These are phyloP conservation scores for Trametes versicolor DNA, from an alignment of 1,284 basidiomycete genomes.

Conservation along the genomic window DNA sequence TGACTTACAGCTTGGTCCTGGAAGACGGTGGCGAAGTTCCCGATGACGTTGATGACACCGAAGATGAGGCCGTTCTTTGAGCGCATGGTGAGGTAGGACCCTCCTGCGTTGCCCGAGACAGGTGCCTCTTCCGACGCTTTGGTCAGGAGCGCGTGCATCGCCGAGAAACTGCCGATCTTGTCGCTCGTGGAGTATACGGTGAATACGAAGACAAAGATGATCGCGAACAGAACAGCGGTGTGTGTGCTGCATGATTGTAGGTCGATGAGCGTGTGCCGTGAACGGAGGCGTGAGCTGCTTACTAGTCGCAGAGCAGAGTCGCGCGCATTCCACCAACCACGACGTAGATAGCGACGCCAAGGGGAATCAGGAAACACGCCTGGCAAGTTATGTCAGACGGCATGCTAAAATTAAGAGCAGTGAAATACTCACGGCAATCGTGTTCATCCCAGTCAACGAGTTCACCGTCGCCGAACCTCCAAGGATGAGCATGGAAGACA, in stretches of 20 bases:
- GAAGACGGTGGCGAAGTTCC: slow-evolving; percentile 68
- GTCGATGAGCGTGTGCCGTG: neutral
- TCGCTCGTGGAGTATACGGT: slow-evolving; percentile 76
- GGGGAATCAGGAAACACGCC: slow-evolving; percentile 71
- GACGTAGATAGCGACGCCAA: slow-evolving; percentile 66
- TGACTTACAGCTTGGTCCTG: slow-evolving; percentile 55
- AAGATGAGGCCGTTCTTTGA: slow-evolving; percentile 87
- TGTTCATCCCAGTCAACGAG: slow-evolving; percentile 63
- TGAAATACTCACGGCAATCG: slow-evolving; percentile 54
- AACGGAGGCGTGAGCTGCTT: slow-evolving; percentile 16
- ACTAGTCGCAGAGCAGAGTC: slow-evolving; percentile 53
- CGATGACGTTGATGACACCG: slow-evolving; percentile 87
- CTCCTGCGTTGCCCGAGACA: slow-evolving; percentile 66
- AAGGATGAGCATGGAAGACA: slow-evolving; percentile 67
- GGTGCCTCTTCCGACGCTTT: slow-evolving; percentile 53
- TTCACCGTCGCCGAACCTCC: slow-evolving; percentile 73
- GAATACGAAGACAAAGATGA: slow-evolving; percentile 77
- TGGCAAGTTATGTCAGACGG: slow-evolving; percentile 33
- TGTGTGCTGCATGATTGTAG: slow-evolving; percentile 61
- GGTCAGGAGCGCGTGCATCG: slow-evolving; percentile 63
- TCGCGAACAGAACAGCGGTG: slow-evolving; percentile 83
- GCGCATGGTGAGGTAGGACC: slow-evolving; percentile 81
- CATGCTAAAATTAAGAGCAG: slow-evolving; percentile 22
- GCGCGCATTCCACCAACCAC: slow-evolving; percentile 62
- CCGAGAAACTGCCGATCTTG: slow-evolving; percentile 61